Evolutionary conservation across 108 stramenopile genomes (phyloP).

Genomic region (Chaetoceros tenuissimus): DNA sequence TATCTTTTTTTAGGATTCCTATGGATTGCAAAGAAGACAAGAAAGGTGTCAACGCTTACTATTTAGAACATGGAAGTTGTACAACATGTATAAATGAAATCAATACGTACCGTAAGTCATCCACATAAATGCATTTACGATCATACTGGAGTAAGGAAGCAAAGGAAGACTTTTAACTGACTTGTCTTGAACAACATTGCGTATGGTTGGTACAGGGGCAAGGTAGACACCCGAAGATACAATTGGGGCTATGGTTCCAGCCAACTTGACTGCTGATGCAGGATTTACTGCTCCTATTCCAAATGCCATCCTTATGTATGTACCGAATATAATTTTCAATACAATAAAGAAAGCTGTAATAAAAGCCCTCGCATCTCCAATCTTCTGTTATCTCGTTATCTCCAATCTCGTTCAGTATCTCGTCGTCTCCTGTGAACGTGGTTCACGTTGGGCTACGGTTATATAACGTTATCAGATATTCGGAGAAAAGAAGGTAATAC

Average conservation of each 20-base stretch:
- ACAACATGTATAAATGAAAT: too few species aligned
- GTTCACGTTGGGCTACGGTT: too few species aligned
- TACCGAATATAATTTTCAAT: too few species aligned
- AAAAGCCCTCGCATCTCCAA: too few species aligned
- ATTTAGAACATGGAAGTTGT: neutral
- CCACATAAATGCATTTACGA: conserved; percentile 40
- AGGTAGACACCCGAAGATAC: conserved; percentile 30
- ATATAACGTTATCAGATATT: too few species aligned
- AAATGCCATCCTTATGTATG: too few species aligned
- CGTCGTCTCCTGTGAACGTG: too few species aligned
- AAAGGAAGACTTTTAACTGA: conserved; percentile 53
- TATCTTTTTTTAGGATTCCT: conserved; percentile 38
- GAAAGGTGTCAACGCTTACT: neutral
- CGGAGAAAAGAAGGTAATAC: too few species aligned
- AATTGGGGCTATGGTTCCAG: conserved; percentile 29
- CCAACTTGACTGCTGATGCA: conserved; percentile 6
- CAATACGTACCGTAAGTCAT: conserved; percentile 13
- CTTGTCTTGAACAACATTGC: conserved; percentile 36
- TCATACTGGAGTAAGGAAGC: conserved; percentile 69
- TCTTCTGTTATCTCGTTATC: too few species aligned
- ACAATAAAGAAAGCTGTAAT: too few species aligned
- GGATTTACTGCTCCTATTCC: neutral
- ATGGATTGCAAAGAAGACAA: neutral
- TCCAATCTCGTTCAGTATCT: too few species aligned
- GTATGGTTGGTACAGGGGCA: conserved; percentile 56